These are phyloP conservation scores for Coniella lustricola DNA, from an alignment of 2,329 filamentous ascomycete species.

Conservation along the genomic window DNA sequence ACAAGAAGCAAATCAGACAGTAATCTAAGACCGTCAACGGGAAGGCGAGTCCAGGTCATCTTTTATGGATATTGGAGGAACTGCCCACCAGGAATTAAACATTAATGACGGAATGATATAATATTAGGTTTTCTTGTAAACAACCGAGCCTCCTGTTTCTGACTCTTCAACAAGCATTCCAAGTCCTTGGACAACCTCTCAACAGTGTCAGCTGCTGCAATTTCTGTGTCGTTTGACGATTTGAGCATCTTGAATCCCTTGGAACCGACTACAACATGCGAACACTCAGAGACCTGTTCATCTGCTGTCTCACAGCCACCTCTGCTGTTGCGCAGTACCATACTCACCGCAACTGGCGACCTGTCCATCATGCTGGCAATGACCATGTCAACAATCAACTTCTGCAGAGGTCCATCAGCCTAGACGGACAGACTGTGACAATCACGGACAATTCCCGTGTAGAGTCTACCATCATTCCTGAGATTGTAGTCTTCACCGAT, in stretches of 20 bases:
- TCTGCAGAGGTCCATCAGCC: background rate
- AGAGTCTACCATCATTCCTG: slow-evolving; percentile 34
- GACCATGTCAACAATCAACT: slow-evolving; percentile 3
- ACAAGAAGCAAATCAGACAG: too few relatives aligned
- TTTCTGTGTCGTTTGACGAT: too few relatives aligned
- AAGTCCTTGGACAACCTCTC: too few relatives aligned
- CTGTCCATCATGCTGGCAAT: slow-evolving; percentile 3
- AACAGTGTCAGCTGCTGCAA: too few relatives aligned
- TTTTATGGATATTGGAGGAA: too few relatives aligned
- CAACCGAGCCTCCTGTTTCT: too few relatives aligned
- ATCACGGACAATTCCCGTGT: slow-evolving; percentile 31
- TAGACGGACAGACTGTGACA: slow-evolving; percentile 21
- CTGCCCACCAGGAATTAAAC: too few relatives aligned
- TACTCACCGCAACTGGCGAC: slow-evolving; percentile 7
- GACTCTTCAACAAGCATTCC: too few relatives aligned
- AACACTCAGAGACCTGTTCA: background rate
- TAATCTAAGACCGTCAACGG: too few relatives aligned
- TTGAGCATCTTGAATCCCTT: background rate
- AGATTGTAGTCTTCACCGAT: slow-evolving; percentile 55
- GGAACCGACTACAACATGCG: slow-evolving; percentile 3
- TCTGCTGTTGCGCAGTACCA: slow-evolving; percentile 11
- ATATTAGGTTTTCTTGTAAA: too few relatives aligned
- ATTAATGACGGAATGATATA: too few relatives aligned
- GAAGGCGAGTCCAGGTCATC: too few relatives aligned
- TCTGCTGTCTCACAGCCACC: background rate